phyloP scores from a whole-genome alignment of 345 rosid species.

The Ailanthus altissimus region DNA sequence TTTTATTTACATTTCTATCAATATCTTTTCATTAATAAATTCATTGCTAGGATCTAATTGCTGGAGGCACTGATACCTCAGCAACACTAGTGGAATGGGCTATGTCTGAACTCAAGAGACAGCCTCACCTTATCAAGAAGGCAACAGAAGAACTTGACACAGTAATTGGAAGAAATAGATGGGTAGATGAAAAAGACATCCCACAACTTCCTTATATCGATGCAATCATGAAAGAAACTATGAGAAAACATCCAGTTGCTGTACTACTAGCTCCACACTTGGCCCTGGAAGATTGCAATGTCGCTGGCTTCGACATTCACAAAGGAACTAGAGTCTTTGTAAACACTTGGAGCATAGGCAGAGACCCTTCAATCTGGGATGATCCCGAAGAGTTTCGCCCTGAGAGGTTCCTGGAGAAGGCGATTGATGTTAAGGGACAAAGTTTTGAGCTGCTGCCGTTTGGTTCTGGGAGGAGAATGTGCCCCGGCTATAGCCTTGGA shows the following conservation, averaged over 20 bases:
- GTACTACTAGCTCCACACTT: conserved; percentile 18
- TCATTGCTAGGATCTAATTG: conserved; percentile 26
- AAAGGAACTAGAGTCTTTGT: conserved; percentile 26
- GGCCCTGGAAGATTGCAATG: conserved; percentile 21
- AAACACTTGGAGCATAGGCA: conserved; percentile 35
- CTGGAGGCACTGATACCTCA: conserved; percentile 37
- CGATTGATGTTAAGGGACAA: conserved; percentile 26
- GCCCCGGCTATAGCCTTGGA: conserved; percentile 38
- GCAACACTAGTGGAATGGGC: conserved; percentile 38
- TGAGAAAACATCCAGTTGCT: conserved; percentile 33
- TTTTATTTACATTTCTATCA: too few species aligned
- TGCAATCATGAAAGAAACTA: conserved; percentile 32
- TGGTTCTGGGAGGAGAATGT: conserved; percentile 42
- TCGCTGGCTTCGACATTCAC: conserved; percentile 25
- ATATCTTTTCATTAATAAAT: too few species aligned
- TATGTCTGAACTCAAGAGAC: conserved; percentile 31
- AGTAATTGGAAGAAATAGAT: conserved; percentile 29
- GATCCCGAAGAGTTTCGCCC: conserved; percentile 30
- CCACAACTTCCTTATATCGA: conserved; percentile 30
- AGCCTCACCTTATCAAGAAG: conserved; percentile 17
- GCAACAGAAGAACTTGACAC: conserved; percentile 32
- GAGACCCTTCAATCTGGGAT: conserved; percentile 31
- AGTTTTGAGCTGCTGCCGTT: conserved; percentile 39
- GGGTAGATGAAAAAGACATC: conserved; percentile 32
- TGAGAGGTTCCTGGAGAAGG: conserved; percentile 28